phyloP scores from a whole-genome alignment of 1,139 yeast species.

The Blastobotrys ciferrii region DNA sequence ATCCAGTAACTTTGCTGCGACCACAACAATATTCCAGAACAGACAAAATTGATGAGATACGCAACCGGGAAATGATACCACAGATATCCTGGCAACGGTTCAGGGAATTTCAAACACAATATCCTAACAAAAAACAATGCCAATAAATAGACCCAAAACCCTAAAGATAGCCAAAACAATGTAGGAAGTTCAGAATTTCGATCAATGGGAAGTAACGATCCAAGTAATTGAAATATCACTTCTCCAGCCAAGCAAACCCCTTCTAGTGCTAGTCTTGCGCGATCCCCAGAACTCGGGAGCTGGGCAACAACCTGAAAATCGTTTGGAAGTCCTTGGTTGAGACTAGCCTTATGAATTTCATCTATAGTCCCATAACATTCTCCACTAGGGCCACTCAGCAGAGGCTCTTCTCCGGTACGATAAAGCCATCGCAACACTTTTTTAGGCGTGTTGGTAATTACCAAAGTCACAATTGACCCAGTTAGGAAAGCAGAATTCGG shows the following conservation, averaged over 20 bases:
- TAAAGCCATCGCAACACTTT: neutral
- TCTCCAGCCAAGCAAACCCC: neutral
- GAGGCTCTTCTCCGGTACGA: neutral
- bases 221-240: neutral
- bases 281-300: neutral
- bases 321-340: neutral
- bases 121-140: neutral
- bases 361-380: neutral
- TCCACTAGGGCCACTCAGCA: neutral
- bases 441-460: neutral
- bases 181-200: no score
- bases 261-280: conserved; percentile 1
- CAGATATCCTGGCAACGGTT: neutral
- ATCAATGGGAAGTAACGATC: no score
- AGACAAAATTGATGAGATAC: neutral
- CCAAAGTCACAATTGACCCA: neutral
- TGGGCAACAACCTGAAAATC: neutral
- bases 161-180: neutral
- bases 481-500: neutral
- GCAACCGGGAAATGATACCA: conserved; percentile 2
- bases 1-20: neutral
- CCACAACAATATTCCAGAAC: neutral
- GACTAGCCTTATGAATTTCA: neutral
- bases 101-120: neutral
- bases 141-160: neutral